Evolutionary conservation across 805 yeast species (phyloP), one percentile per base, ranked within the genome.

Genomic region (Starmerella tilneyi): DNA sequence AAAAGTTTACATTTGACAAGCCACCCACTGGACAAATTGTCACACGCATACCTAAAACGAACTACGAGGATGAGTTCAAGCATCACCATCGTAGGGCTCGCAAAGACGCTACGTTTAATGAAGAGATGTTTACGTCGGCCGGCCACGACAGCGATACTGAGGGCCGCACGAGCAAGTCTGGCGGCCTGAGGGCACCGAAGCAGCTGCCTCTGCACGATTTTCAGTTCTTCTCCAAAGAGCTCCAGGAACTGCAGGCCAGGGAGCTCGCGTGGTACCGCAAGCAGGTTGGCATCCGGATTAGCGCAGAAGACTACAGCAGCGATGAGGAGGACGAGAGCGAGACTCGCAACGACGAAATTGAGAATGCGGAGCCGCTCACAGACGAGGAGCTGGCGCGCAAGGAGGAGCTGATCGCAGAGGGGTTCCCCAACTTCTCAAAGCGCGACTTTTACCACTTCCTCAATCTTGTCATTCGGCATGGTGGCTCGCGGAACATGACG

Each of bases 381-480:
- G 89, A 81, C 35, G 68, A 59, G 41, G 94, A 83, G 47, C 94
- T 84, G 57, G 80, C 75, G 49, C 68, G 63, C 27, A 70, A 75
- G 58, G 81, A 80, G 57, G 73, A 70, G 41, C 74, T 78, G 35
- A 67, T 80, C 39, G 56, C 61, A 8, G 72, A 80, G 54, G 96
- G 96, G 0, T 89, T 75, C 59, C 65, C 75, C 29, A 75, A 76
- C 58, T 88, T 94, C 92, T 76, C 81, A 43, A 75, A 94, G 63
- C 73, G 88, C 44, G 97, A 92, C 56, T 88, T 89, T 60, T 79
- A 78, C 47, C 84, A 81, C 52, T 88, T 86, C 58, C 75, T 89
- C 44, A 76, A 74, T 42, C 68, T 78, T 20, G 72, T 78, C 55
- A 80, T 81, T 12, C 84, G 81, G 59, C 74, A 81, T 60, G 97